Base-by-base conservation (phyloP, 345 rosid species). In the Melastoma malabathricum region DNA sequence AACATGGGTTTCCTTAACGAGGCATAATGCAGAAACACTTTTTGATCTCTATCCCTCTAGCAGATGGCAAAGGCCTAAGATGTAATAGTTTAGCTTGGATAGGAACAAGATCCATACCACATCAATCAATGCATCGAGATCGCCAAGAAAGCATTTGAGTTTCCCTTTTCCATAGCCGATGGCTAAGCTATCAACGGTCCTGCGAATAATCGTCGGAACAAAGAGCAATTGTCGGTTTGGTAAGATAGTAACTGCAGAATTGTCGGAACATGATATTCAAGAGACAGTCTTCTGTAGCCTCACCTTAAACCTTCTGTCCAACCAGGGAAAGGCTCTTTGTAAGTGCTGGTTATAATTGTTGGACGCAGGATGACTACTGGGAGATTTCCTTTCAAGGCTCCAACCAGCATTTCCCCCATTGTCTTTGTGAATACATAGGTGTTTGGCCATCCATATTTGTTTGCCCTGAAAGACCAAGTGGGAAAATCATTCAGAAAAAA, bases 341-440 rank as follows among this genome's bases (percentile, higher is more conserved):
- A 64, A 47, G 97, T 89, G 58, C 95, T 81, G 6, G 81, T 78
- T 45, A 89, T 46, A 25, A 89, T 80, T 3, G 92, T 65, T 1
- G 97, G 95, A 5, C 97, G 81, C 25, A 77, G 56, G 29, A 79
- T 73, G 18, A 77, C 89, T 0, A 75, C 52, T 0, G 93, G 72
- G 18, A 77, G 15, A 18, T 62, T 57, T 49, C 64, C 85, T 67
- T 72, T 83, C 47, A 60, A 23, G 20, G 64, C 51, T 12, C 59
- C 78, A 16, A 85, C 34, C 55, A 89, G 39, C 90, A 85, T 89
- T 63, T 89, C 94, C 45, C 77, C 95, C 78, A 86, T 73, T n/a
- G 92, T 84, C 72, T 90, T 90, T 15, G 98, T 86, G 54, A 83
- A 86, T 14, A 78, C 92, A n/a, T 83, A 86, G 0, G 89, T 65